Percentiles rank a stretch among this genome's conserved stretches.
Conservation (phyloP, 441 rosid species). For the Omphalea diandra region DNA sequence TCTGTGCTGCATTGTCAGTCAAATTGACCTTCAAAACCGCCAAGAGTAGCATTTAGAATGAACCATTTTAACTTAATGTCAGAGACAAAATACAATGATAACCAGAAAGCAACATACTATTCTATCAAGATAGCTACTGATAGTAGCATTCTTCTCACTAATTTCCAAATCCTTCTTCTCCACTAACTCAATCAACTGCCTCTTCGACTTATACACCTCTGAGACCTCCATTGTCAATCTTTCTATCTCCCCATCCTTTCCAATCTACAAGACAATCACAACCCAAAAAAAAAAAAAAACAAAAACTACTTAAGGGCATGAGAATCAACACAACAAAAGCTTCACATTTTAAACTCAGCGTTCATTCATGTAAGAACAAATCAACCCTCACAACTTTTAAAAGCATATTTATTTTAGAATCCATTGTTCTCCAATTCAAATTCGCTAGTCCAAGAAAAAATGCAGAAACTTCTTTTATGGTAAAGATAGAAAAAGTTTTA, state of each 20-base stretch:
- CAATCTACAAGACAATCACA: conserved; percentile 45
- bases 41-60: background rate
- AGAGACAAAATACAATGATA: conserved; percentile 6
- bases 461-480: background rate
- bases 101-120: conserved; percentile 48
- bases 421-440: background rate
- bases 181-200: conserved; percentile 76
- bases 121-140: conserved; percentile 76
- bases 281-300: no score
- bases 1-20: conserved; percentile 61
- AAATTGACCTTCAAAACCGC: conserved; percentile 50
- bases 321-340: background rate
- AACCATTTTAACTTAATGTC: background rate
- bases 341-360: background rate
- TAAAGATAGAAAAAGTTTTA: no score
- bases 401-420: background rate
- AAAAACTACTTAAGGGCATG: no score
- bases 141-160: conserved; percentile 71
- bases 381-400: background rate
- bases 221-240: conserved; percentile 62
- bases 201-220: conserved; percentile 80
- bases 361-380: background rate
- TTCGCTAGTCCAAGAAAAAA: background rate
- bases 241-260: conserved; percentile 81
- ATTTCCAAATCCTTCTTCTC: conserved; percentile 82